Conservation (phyloP, 2,329 filamentous ascomycete species). For the Blastomyces emzantsi region DNA sequence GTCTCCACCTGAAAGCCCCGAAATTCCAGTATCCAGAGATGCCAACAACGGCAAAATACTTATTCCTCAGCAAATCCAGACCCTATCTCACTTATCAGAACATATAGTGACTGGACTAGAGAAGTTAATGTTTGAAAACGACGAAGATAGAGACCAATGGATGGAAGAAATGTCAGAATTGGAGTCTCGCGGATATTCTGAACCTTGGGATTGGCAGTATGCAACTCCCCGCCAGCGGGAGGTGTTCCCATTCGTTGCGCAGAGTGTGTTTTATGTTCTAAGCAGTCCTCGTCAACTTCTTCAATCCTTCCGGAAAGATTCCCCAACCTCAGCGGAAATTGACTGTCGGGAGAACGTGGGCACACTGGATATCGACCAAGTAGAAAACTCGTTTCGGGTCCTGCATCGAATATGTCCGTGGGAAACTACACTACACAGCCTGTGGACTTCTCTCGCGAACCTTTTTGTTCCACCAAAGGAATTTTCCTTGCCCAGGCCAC, state of each 20-base stretch:
- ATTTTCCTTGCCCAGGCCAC: conserved; percentile 20
- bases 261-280: conserved; percentile 38
- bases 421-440: conserved; percentile 34
- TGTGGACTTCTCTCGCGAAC: conserved; percentile 34
- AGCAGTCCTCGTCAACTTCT: conserved; percentile 34
- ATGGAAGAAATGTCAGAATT: conserved; percentile 31
- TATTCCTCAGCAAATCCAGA: conserved; percentile 6
- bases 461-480: conserved; percentile 34
- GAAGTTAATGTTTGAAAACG: conserved; percentile 29
- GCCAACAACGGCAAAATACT: not conserved
- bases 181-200: conserved; percentile 29
- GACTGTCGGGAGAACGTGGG: conserved; percentile 9
- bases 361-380: conserved; percentile 19
- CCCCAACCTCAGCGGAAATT: conserved; percentile 2
- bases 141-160: conserved; percentile 33
- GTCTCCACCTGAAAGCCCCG: not conserved
- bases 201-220: conserved; percentile 31
- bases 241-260: conserved; percentile 35
- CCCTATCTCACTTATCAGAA: conserved; percentile 25
- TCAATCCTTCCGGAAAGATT: conserved; percentile 30
- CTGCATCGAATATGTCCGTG: conserved; percentile 33
- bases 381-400: conserved; percentile 29
- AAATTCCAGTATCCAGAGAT: not conserved
- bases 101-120: conserved; percentile 32
- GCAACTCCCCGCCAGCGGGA: conserved; percentile 31